Evolutionary conservation across 352 stramenopile species (phyloP).

Genomic region (Phytophthora fragariae): DNA sequence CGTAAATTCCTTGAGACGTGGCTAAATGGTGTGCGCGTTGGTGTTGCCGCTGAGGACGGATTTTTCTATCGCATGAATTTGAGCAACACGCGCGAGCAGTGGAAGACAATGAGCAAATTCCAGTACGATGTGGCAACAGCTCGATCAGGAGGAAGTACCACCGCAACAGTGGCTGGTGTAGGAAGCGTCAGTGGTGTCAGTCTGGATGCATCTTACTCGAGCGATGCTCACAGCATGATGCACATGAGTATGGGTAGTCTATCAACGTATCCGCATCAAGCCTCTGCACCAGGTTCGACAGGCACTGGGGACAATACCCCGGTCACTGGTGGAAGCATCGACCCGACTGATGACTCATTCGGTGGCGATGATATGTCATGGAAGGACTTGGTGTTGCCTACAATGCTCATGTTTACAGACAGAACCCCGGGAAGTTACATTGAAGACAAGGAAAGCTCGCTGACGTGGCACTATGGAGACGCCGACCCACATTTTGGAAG

Average conservation of each 20-base stretch:
- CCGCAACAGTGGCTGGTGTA: conserved; percentile 28
- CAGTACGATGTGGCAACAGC: conserved; percentile 67
- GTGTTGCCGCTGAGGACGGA: conserved; percentile 77
- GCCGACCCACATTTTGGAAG: conserved; percentile 86
- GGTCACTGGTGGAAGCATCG: conserved; percentile 35
- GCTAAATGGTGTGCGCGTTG: conserved; percentile 77
- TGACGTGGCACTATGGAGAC: conserved; percentile 91
- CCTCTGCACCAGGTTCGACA: conserved; percentile 22
- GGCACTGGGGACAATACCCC: conserved; percentile 32
- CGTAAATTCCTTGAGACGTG: conserved; percentile 92
- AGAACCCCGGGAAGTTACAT: conserved; percentile 83
- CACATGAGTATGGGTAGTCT: conserved; percentile 62
- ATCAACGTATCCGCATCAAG: conserved; percentile 47
- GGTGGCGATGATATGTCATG: conserved; percentile 73
- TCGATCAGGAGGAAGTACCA: conserved; percentile 39
- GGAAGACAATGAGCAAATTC: conserved; percentile 90
- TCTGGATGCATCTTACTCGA: conserved; percentile 47
- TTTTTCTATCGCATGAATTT: conserved; percentile 88
- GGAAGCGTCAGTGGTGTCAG: conserved; percentile 34
- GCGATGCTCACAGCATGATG: conserved; percentile 44
- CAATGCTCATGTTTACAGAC: conserved; percentile 82
- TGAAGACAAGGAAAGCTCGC: conserved; percentile 85
- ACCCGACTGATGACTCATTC: conserved; percentile 54
- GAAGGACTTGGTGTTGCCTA: conserved; percentile 83
- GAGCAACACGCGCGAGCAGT: conserved; percentile 70